phyloP scores from a whole-genome alignment of 768 basidiomycete genomes.

The Suillus sp. region DNA sequence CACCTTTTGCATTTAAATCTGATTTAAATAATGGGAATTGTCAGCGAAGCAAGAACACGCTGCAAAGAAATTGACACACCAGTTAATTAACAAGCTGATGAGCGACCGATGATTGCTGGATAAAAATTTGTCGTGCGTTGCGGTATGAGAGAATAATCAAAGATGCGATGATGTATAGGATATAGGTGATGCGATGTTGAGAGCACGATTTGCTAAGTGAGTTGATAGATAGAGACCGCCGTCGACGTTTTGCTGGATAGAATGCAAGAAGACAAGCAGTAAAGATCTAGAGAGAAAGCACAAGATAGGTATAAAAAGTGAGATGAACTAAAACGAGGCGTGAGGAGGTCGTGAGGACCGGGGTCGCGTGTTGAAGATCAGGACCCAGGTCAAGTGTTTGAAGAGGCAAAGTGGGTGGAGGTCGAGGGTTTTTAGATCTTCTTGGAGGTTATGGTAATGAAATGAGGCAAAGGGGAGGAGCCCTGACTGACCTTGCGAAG shows the following conservation, averaged over 20 bases:
- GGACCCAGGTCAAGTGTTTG: conserved; percentile 30
- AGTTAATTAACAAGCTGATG: conserved; percentile 48
- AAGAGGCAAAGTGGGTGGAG: conserved; percentile 34
- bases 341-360: conserved; percentile 59
- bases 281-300: conserved; percentile 40
- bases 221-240: conserved; percentile 39
- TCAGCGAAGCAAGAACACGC: conserved; percentile 14
- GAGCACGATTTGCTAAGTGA: conserved; percentile 38
- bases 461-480: conserved; percentile 62
- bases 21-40: conserved; percentile 29
- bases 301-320: conserved; percentile 61
- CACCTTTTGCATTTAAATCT: conserved; percentile 72
- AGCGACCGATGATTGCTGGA: conserved; percentile 47
- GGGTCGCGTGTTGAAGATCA: conserved; percentile 42
- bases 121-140: conserved; percentile 44
- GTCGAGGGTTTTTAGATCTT: conserved; percentile 40
- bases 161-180: conserved; percentile 44
- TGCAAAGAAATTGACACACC: conserved; percentile 34
- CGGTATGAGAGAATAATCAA: conserved; percentile 53
- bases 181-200: conserved; percentile 35
- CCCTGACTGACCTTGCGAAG: conserved; percentile 45
- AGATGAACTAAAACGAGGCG: conserved; percentile 42
- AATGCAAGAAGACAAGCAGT: conserved; percentile 37
- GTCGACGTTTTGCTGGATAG: conserved; percentile 41
- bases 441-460: conserved; percentile 39